Evolutionary conservation across 306 rosid species (phyloP), one percentile per base, ranked within the genome.

Genomic region (Lithocarpus polystachyus): DNA sequence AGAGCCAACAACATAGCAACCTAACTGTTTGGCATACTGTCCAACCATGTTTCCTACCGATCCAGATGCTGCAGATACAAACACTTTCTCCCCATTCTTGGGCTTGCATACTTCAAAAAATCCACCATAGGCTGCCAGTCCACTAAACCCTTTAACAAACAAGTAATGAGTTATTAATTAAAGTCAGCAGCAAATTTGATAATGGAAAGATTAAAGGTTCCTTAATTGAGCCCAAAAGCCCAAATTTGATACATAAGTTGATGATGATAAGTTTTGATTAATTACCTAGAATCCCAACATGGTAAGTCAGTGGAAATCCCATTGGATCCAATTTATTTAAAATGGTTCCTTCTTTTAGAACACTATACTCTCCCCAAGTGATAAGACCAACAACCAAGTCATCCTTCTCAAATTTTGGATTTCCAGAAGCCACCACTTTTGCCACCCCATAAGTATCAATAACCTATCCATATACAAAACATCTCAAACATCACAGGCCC

Each of bases 1-100:
- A 62, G 84, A 85, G 5, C 97, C 98, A 82, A 94, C 96, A 68
- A 92, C 98, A 62, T 92, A 87, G 82, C 98, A 94, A 70, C 97
- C 97, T 3, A 79, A 79, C 19, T 85, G 87, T 70, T 90, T 94
- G 15, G 97, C 96, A 18, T 83, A 92, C 55, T 89, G 96, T 14
- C 96, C 97, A 3, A 86, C 97, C 78, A 92, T 76, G 86, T 72
- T 84, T 23, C 96, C 98, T 23, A 90, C 86, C 2, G 91, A 85
- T 5, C 94, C 94, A 65, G 87, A 80, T 26, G 94, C 97, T 56
- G 97, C 86, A 26, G 98, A 94, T 1, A 92, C 93, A 76, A 94
- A 92, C 3, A 94, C 90, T 54, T 79, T 94, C 77, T 92, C 92
- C 61, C 94, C 96, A 75, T 89, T 89, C 68, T 79, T 84, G 0